A percentile compares a stretch with the other conserved stretches of the same genome.
Evolutionary conservation across 768 basidiomycete genomes (phyloP).

Genomic region (Candolleomyces efflorescens): DNA sequence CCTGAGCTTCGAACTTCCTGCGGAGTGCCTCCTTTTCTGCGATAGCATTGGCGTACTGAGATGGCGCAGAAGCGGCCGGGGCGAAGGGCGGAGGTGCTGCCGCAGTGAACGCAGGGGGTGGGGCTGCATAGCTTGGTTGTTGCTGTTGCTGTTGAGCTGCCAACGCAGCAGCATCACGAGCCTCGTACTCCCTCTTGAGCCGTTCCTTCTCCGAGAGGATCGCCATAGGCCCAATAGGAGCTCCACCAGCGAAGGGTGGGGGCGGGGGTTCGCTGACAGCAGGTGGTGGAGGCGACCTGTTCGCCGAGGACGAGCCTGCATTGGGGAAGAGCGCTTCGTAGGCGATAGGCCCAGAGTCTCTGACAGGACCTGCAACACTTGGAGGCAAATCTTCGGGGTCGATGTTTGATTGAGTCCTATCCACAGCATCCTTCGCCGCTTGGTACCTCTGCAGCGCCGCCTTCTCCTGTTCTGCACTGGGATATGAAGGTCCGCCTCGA

Average conservation of each 20-base stretch:
- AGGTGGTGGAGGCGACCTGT: conserved; percentile 19
- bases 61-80: conserved; percentile 18
- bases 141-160: conserved; percentile 16
- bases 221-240: conserved; percentile 32
- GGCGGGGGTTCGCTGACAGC: conserved; percentile 8
- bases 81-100: conserved; percentile 20
- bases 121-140: not conserved
- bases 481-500: conserved; percentile 38
- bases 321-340: conserved; percentile 61
- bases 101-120: conserved; percentile 11
- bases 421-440: conserved; percentile 69
- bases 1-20: conserved; percentile 53
- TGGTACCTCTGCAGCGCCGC: conserved; percentile 63
- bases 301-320: conserved; percentile 16
- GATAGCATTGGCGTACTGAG: conserved; percentile 25
- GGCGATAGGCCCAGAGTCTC: conserved; percentile 41
- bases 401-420: conserved; percentile 43
- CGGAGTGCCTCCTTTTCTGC: conserved; percentile 57
- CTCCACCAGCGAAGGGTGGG: conserved; percentile 29
- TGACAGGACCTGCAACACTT: conserved; percentile 7
- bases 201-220: conserved; percentile 65
- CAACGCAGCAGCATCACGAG: conserved; percentile 54
- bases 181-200: conserved; percentile 59
- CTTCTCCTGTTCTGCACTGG: conserved; percentile 72
- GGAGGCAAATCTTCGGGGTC: conserved; percentile 14